These are phyloP conservation scores for Beauveria pseudobassiana DNA, from an alignment of 2,329 filamentous ascomycete genomes.

Conservation along the genomic window DNA sequence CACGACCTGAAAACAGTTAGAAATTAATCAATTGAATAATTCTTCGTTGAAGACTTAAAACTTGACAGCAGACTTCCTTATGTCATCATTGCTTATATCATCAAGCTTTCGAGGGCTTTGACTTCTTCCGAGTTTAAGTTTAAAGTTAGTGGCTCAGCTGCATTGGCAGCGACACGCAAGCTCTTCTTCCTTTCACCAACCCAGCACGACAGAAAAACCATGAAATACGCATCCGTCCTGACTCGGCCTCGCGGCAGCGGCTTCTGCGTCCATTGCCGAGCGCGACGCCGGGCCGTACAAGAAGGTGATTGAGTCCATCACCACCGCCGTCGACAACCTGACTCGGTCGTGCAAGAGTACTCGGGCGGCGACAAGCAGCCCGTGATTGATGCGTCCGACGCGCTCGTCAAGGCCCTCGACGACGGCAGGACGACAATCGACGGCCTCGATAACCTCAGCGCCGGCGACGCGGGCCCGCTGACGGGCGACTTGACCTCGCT, in stretches of 20 bases:
- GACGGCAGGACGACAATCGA: slow-evolving; percentile 6
- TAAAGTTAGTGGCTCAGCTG: not conserved
- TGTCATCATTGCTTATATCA: not conserved
- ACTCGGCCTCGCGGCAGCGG: not conserved
- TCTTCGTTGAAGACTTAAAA: not conserved
- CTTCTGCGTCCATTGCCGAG: slow-evolving; percentile 4
- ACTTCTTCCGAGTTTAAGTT: not conserved
- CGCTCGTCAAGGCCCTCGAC: slow-evolving; percentile 9
- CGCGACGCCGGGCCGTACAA: slow-evolving; percentile 9
- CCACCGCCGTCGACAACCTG: slow-evolving; percentile 1
- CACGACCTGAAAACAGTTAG: no score
- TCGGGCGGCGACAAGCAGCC: slow-evolving; percentile 1
- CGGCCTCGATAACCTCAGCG: not conserved
- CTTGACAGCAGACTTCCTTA: not conserved
- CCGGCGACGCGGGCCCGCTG: slow-evolving; percentile 1
- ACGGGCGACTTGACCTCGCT: not conserved
- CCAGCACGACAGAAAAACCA: not conserved
- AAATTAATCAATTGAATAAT: not conserved
- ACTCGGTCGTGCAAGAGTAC: slow-evolving; percentile 5
- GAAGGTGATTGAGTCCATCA: slow-evolving; percentile 8
- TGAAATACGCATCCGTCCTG: not conserved
- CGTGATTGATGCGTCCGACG: slow-evolving; percentile 5
- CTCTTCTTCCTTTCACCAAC: not conserved
- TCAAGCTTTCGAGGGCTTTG: not conserved
- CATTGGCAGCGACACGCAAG: not conserved